Conservation (phyloP, 345 rosid genomes). For the Tarenaya hassleriana region DNA sequence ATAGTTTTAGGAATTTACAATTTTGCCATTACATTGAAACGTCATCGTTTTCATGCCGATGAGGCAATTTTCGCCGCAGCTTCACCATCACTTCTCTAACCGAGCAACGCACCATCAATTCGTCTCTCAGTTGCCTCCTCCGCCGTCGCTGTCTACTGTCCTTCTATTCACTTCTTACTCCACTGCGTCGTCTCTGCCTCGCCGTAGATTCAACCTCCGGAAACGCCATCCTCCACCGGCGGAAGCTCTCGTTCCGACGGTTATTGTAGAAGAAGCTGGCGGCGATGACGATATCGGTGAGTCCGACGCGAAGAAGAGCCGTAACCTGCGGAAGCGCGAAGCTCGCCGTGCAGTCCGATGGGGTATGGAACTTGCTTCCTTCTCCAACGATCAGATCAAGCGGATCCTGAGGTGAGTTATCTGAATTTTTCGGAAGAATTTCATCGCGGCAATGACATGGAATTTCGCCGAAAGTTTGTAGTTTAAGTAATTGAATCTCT, state of each 20-base stretch:
- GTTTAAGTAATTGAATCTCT: background rate
- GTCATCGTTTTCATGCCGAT: no score
- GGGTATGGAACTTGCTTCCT: slow-evolving; percentile 78
- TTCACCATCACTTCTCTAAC: slow-evolving; percentile 20
- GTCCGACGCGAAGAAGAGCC: slow-evolving; percentile 48
- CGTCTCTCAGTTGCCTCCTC: slow-evolving; percentile 17
- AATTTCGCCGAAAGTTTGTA: background rate
- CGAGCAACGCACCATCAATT: slow-evolving; percentile 7
- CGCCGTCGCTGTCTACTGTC: slow-evolving; percentile 17
- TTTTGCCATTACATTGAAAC: no score
- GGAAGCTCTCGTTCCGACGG: slow-evolving; percentile 25
- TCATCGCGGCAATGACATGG: background rate
- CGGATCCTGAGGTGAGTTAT: slow-evolving; percentile 45
- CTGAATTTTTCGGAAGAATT: background rate
- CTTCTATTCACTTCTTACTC: slow-evolving; percentile 16
- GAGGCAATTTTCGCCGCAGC: slow-evolving; percentile 13
- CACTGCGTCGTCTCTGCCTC: slow-evolving; percentile 28
- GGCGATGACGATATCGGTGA: slow-evolving; percentile 35
- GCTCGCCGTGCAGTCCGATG: slow-evolving; percentile 78
- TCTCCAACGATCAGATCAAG: slow-evolving; percentile 63
- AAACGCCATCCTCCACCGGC: slow-evolving; percentile 31
- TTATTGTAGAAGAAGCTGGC: slow-evolving; percentile 28
- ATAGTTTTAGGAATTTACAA: no score
- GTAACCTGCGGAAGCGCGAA: slow-evolving; percentile 83
- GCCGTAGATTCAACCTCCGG: slow-evolving; percentile 26